Percentiles rank a stretch among this genome's conserved stretches.
Evolutionary conservation across 345 rosid species (phyloP).

Genomic region (Bruguiera parviflora): DNA sequence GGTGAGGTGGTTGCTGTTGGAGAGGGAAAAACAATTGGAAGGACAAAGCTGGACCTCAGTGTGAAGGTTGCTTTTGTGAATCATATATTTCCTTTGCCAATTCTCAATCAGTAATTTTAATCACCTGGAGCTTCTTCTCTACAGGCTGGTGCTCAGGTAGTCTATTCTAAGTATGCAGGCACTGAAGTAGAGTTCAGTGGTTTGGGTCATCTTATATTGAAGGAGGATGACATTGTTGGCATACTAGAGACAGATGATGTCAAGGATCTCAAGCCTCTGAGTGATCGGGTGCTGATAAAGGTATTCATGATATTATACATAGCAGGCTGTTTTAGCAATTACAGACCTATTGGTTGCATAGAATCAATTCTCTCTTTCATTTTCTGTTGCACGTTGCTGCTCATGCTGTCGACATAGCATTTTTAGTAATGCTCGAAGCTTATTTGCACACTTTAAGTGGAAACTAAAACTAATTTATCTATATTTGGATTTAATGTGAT

Average conservation of each 20-base stretch:
- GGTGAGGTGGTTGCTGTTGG: conserved; percentile 96
- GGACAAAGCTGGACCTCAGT: conserved; percentile 44
- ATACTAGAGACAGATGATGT: conserved; percentile 82
- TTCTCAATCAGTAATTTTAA: neutral
- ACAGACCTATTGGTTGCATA: neutral
- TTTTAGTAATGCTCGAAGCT: no score
- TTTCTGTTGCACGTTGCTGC: no score
- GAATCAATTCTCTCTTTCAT: no score
- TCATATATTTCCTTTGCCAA: neutral
- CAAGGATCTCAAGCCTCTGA: conserved; percentile 91
- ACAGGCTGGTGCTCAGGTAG: conserved; percentile 72
- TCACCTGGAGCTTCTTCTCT: neutral
- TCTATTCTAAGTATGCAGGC: conserved; percentile 91
- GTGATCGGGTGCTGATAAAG: conserved; percentile 85
- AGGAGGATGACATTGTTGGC: conserved; percentile 94
- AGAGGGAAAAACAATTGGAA: conserved; percentile 74
- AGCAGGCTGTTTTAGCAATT: neutral
- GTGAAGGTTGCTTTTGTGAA: conserved; percentile 45
- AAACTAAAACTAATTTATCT: no score
- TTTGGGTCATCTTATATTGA: conserved; percentile 69
- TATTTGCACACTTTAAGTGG: no score
- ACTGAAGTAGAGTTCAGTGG: conserved; percentile 83
- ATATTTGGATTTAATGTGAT: no score
- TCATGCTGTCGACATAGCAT: no score
- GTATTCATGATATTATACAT: conserved; percentile 21